Evolutionary conservation across 2,329 filamentous ascomycete genomes (phyloP), one percentile per base, ranked within the genome.

Genomic region (Xylariaceae sp.): DNA sequence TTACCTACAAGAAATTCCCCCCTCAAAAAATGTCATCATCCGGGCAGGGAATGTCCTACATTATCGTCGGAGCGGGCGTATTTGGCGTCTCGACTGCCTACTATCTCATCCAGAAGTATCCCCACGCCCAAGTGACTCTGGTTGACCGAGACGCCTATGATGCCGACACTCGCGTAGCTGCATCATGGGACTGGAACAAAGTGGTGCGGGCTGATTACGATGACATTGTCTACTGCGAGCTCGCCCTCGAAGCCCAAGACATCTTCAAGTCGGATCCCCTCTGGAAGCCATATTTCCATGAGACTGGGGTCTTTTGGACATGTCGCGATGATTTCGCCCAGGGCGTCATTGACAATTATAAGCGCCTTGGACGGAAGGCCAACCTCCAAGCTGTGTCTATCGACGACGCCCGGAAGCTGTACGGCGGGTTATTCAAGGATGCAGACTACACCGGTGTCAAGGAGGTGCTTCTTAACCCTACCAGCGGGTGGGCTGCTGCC

Each of bases 121-220:
- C 78, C 29, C 65, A 74, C 27, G 76, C 78, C 0, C 72, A 70
- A 2, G 72, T 86, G 47, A 83, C 77, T 1, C 69, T 87, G 2
- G 72, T 87, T 29, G 84, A 87, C 69, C 77, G 80, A 11, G 74
- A 79, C 55, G 72, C 76, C 2, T 76, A 71, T 49, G 77, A 80
- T 27, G 76, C 77, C 1, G 71, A 74, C 0, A 69, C 65, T 0
- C 64, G 65, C 41, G 64, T 77, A 31, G 85, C 84, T 32, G 86
- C 86, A 0, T 88, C 86, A 0, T 86, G 83, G 74, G 86, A 89
- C 71, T 84, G 84, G 78, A 88, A 87, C 73, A 88, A 88, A 69
- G 84, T 87, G 32, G 78, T 88, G 29, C 82, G 85, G 51, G 83
- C 84, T 46, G 85, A 88, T 68, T 89, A 89, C 70, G 76, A 80